These are phyloP conservation scores for Pestalotiopsis sp. DNA, from an alignment of 2,329 filamentous ascomycete species.

Conservation along the genomic window DNA sequence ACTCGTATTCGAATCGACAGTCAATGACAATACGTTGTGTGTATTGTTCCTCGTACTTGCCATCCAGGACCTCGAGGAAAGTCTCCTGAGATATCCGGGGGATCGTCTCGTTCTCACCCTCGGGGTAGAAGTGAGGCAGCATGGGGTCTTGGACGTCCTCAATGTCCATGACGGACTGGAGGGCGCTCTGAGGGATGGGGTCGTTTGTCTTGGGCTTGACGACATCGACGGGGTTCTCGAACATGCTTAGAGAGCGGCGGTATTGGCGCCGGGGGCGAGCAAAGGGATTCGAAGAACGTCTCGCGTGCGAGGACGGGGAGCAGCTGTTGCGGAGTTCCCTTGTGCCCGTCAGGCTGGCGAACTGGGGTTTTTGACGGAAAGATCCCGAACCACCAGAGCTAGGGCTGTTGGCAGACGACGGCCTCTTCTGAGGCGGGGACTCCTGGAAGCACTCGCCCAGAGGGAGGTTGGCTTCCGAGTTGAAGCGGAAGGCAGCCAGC, in stretches of 20 bases:
- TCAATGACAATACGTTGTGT: conserved; percentile 87
- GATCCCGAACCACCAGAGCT: conserved; percentile 55
- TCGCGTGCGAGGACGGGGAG: conserved; percentile 68
- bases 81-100: conserved; percentile 83
- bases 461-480: conserved; percentile 48
- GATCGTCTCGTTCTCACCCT: conserved; percentile 80
- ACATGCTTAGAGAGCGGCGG: conserved; percentile 95
- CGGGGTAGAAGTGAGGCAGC: conserved; percentile 81
- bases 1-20: conserved; percentile 98
- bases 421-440: conserved; percentile 70
- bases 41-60: conserved; percentile 74
- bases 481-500: conserved; percentile 75
- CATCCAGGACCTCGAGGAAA: conserved; percentile 83
- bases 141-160: conserved; percentile 73
- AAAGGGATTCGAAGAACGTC: conserved; percentile 72
- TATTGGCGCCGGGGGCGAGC: conserved; percentile 83
- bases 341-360: conserved; percentile 55
- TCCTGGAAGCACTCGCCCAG: conserved; percentile 79
- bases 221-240: conserved; percentile 85
- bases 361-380: conserved; percentile 65
- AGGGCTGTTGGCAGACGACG: conserved; percentile 61
- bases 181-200: conserved; percentile 48
- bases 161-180: conserved; percentile 80
- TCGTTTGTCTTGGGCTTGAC: conserved; percentile 75
- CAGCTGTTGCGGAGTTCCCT: conserved; percentile 69